Evolutionary conservation across 352 stramenopile genomes (phyloP).

Genomic region (Phytophthora pini): DNA sequence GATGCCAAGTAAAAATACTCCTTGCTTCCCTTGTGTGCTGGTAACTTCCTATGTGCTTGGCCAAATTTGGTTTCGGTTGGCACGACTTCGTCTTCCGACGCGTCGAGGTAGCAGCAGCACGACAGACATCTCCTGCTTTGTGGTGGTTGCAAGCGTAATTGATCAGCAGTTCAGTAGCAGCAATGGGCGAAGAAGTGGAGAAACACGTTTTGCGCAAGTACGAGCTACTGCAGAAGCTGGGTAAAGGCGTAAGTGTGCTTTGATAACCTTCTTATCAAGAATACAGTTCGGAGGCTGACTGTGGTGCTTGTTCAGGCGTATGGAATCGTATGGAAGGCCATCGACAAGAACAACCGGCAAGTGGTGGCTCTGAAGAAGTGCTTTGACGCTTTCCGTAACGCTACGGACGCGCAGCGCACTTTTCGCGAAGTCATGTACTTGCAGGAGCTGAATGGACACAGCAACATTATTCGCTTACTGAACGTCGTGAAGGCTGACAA

Average conservation of each 20-base stretch:
- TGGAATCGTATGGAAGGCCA: slow-evolving; percentile 97
- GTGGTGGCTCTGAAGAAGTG: slow-evolving; percentile 97
- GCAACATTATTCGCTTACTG: slow-evolving; percentile 95
- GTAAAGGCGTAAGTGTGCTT: slow-evolving; percentile 83
- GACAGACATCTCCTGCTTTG: slow-evolving; percentile 18
- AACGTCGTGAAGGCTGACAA: slow-evolving; percentile 97
- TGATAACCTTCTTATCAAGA: slow-evolving; percentile 1
- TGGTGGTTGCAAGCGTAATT: not conserved
- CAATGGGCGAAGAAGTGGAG: slow-evolving; percentile 94
- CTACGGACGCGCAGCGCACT: slow-evolving; percentile 94
- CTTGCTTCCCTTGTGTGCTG: slow-evolving; percentile 1
- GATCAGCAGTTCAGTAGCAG: not conserved
- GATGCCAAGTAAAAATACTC: slow-evolving; percentile 31
- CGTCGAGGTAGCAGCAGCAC: slow-evolving; percentile 2
- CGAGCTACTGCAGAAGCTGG: slow-evolving; percentile 93
- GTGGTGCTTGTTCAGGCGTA: slow-evolving; percentile 75
- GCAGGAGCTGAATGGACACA: slow-evolving; percentile 91
- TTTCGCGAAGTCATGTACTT: slow-evolving; percentile 98
- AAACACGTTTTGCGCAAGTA: slow-evolving; percentile 94
- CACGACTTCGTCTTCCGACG: slow-evolving; percentile 6
- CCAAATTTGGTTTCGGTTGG: slow-evolving; percentile 37
- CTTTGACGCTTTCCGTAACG: slow-evolving; percentile 96
- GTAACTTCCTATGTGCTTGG: slow-evolving; percentile 5
- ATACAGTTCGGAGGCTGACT: not conserved
- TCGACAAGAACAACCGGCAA: slow-evolving; percentile 91